Conservation (phyloP, 768 basidiomycete genomes). For the Nidularia pulvinata region DNA sequence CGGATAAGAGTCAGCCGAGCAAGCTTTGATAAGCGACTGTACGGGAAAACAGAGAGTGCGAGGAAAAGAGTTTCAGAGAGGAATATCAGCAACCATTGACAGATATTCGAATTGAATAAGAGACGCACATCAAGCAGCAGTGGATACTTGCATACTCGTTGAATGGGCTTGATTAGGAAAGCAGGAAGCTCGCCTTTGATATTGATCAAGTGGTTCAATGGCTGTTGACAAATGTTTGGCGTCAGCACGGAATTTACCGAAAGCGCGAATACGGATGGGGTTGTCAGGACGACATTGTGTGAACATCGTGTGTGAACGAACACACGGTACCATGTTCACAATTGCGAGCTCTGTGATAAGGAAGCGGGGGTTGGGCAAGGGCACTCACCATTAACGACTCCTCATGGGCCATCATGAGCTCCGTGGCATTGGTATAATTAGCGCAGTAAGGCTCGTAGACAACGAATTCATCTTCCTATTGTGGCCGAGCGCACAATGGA, state of each 20-base stretch:
- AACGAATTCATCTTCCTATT: slow-evolving; percentile 94
- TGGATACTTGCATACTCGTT: slow-evolving; percentile 98
- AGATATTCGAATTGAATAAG: neutral
- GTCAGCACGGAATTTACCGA: slow-evolving; percentile 31
- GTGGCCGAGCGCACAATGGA: slow-evolving; percentile 26
- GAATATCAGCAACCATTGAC: slow-evolving; percentile 9
- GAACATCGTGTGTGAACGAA: neutral
- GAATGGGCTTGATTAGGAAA: slow-evolving; percentile 98
- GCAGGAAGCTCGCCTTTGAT: slow-evolving; percentile 92
- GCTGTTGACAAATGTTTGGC: slow-evolving; percentile 50
- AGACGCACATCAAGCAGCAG: slow-evolving; percentile 83
- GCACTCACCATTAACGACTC: slow-evolving; percentile 79
- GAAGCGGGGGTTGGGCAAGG: slow-evolving; percentile 8
- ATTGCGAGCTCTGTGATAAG: slow-evolving; percentile 3
- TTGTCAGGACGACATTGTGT: slow-evolving; percentile 29
- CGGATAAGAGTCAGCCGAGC: slow-evolving; percentile 60
- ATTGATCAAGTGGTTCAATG: slow-evolving; percentile 83
- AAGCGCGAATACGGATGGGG: slow-evolving; percentile 9
- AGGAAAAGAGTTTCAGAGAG: slow-evolving; percentile 5
- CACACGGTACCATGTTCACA: neutral
- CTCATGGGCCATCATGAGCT: slow-evolving; percentile 84
- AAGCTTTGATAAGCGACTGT: slow-evolving; percentile 78
- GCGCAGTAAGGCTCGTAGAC: slow-evolving; percentile 98
- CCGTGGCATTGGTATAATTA: slow-evolving; percentile 87
- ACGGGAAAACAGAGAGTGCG: neutral